Evolutionary conservation across 2,329 filamentous ascomycete species (phyloP), one percentile per base, ranked within the genome.

Genomic region (Cladosporium sp.): DNA sequence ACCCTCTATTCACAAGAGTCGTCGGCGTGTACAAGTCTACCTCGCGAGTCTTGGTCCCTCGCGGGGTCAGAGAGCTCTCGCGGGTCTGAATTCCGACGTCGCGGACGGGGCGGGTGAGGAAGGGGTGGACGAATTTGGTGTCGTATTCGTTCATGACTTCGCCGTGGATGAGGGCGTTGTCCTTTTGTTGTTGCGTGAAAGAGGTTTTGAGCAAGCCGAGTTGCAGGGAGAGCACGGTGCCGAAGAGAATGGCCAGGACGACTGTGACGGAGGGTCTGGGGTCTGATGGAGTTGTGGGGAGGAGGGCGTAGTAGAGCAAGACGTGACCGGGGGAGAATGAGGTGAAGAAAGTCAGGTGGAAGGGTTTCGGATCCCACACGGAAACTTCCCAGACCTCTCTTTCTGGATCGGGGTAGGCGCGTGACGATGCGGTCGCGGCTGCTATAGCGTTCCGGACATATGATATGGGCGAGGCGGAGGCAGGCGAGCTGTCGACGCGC

Each of bases 121-220:
- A 79, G 2, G 93, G 93, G 62, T 94, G 89, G 1, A 98, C 93
- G 63, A 86, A 96, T 72, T 98, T 98, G 59, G 83, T 88, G 65
- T 97, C 89, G 65, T 98, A 98, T 70, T 98, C 93, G 65, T 90
- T 85, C 70, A 97, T 78, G 4, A 97, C 92, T 69, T 97, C 88
- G 59, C 86, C 89, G 59, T 95, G 89, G 52, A 98, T 86, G 40
- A 96, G 78, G 2, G 83, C 78, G 2, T 81, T 82, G 67, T 98
- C 93, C 65, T 90, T 95, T 53, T 81, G 82, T 66, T 97, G 91
- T 65, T 92, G 91, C 3, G 80, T 78, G 68, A 92, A 97, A 29
- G 78, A 82, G 2, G 78, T 78, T 53, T 86, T 84, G 43, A 97
- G 73, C 25, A 88, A 74, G 46, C 83, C 78, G 56, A 97, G 78